Evolutionary conservation across 306 rosid species (phyloP).

Genomic region (Acmispon strigosus): DNA sequence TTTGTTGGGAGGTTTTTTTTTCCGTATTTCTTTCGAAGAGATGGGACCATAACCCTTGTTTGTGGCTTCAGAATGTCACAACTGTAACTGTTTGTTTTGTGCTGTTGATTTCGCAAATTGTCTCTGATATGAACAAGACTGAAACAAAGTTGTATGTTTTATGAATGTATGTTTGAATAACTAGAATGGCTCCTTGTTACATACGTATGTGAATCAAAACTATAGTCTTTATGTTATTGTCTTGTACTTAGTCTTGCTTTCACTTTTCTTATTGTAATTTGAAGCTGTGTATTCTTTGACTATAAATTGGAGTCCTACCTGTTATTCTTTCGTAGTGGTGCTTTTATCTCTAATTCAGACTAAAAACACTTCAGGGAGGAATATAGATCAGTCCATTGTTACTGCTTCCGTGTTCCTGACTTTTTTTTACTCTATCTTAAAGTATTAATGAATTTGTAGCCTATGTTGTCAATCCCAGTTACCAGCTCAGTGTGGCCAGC

Average conservation of each 20-base stretch:
- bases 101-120: neutral
- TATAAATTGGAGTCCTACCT: neutral
- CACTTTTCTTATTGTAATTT: neutral
- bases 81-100: slow-evolving; percentile 12
- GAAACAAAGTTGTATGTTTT: neutral
- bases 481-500: too few relatives aligned
- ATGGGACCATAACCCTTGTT: neutral
- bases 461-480: too few relatives aligned
- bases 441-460: too few relatives aligned
- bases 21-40: too few relatives aligned
- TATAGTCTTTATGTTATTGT: neutral
- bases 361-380: neutral
- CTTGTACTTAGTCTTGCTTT: slow-evolving; percentile 1
- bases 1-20: neutral
- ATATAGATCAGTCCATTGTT: neutral
- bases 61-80: slow-evolving; percentile 5
- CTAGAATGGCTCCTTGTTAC: neutral
- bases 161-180: neutral
- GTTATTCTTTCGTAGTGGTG: neutral
- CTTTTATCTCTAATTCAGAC: neutral
- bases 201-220: neutral
- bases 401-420: neutral
- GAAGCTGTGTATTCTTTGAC: neutral
- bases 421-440: neutral
- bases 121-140: neutral